Evolutionary conservation across 345 rosid genomes (phyloP), one percentile per base, ranked within the genome.

Genomic region (Microcos paniculata): DNA sequence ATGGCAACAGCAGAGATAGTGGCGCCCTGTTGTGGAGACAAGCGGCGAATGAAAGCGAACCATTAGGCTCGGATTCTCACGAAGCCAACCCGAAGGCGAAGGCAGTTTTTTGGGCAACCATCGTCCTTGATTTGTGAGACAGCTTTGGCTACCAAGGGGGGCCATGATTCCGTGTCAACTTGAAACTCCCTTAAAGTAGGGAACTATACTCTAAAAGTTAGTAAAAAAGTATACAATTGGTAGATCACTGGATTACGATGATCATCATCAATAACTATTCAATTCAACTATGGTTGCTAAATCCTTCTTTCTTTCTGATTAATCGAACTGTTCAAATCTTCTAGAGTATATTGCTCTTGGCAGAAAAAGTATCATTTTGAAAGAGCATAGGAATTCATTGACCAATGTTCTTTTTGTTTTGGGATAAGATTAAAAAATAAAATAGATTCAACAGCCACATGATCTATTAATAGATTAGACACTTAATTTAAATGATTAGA

Each of bases 1-100:
- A 30, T 16, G 57, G 74, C 62, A 38, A 49, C 58, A 48, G 70
- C 46, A 46, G 31, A 30, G 53, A 30, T 30, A 21, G 58, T 62
- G 77, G 69, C 58, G 58, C 69, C 77, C 70, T 46, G 12, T 31
- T n/a, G 21, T 62, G 69, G 46, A 62, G 77, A 73, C 77, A 73
- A 62, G 26, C 75, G 35, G 65, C 49, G 16, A 16, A 56, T 23
- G 75, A 71, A 71, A 71, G 48, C 53, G 52, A 72, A 56, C 65
- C 49, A 16, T 72, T 24, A 52, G 62, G 52, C 31, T 33, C 51
- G 49, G 74, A 71, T 21, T 35, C 31, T 38, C 1, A 56, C 35
- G 13, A 68, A 48, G 6, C 40, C 40, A 35, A 35, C 40, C 15
- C 57, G 16, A 66, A 40, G 55, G 3, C 55, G 9, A 40, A 40